Evolutionary conservation across 345 rosid species (phyloP).

Genomic region (Geranium rotundifolium): DNA sequence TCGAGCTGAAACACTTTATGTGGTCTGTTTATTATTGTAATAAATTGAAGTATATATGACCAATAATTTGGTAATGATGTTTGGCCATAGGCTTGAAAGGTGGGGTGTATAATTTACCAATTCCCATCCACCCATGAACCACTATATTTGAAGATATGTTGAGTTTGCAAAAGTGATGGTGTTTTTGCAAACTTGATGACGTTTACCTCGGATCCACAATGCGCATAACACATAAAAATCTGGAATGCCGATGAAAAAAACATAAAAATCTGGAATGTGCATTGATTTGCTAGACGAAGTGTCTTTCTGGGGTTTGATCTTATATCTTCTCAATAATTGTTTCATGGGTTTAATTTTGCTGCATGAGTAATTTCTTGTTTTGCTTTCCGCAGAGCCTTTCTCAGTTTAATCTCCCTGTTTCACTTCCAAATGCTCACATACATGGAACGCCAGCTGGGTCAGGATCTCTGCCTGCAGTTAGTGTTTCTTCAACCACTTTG

Average conservation of each 20-base stretch:
- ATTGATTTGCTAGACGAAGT: background rate
- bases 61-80: too few species aligned
- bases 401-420: slow-evolving; percentile 92
- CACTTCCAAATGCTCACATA: slow-evolving; percentile 66
- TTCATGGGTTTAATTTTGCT: background rate
- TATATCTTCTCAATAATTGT: background rate
- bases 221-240: background rate
- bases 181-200: background rate
- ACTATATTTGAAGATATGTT: background rate
- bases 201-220: background rate
- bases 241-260: background rate
- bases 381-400: slow-evolving; percentile 74
- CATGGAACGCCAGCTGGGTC: slow-evolving; percentile 47
- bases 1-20: background rate
- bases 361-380: slow-evolving; percentile 22
- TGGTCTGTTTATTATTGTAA: too few species aligned
- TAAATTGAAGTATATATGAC: background rate
- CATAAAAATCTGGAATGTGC: background rate
- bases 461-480: slow-evolving; percentile 37
- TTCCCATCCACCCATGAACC: background rate
- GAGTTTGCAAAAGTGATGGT: background rate
- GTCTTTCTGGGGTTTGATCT: background rate
- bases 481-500: slow-evolving; percentile 38
- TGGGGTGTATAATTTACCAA: background rate
- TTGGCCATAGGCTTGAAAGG: background rate